Evolutionary conservation across 805 yeast species (phyloP), one percentile per base, ranked within the genome.

Genomic region (Schwanniomyces vanrijiae): DNA sequence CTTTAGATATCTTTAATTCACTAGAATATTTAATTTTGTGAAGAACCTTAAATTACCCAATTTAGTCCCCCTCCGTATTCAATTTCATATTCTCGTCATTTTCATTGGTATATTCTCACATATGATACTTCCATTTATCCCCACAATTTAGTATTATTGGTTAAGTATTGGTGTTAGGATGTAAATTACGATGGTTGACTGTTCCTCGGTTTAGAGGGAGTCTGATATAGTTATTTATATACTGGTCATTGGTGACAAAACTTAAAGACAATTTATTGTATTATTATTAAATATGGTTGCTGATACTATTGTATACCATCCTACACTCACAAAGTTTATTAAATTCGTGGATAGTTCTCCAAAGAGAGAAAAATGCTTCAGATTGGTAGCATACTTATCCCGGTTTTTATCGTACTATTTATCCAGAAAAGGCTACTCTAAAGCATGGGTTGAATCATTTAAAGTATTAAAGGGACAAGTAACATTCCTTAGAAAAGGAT

Each of bases 341-440:
- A 78, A 73, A 58, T 84, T 83, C 61, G 71, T 86, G 52, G 90
- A 87, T 59, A 67, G 81, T 42, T 74, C 85, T 14, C 73, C 84
- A 35, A 92, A 92, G 48, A 78, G 96, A 55, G 97, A 90, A 62
- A 90, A 90, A 71, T 65, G 84, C 11, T 75, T 88, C 59, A 83
- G 97, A 55, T 69, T 86, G 45, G 77, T 88, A 41, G 96, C 92
- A 55, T 91, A 91, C 70, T 75, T 88, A 54, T 79, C 89, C 10
- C 76, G 96, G 50, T 86, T 91, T 64, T 66, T 89, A 39, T 72
- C 87, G 14, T 86, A 73, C 64, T 81, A 83, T 61, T 73, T 80
- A 43, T 73, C 75, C 40, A 78, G 83, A 56, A 69, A 74, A 54
- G 89, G 88, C 18, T 80, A 70, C 59, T 58, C 81, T 24, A 62